Base-by-base conservation (phyloP, 257 asterid species). In the Nicotiana knightiana region DNA sequence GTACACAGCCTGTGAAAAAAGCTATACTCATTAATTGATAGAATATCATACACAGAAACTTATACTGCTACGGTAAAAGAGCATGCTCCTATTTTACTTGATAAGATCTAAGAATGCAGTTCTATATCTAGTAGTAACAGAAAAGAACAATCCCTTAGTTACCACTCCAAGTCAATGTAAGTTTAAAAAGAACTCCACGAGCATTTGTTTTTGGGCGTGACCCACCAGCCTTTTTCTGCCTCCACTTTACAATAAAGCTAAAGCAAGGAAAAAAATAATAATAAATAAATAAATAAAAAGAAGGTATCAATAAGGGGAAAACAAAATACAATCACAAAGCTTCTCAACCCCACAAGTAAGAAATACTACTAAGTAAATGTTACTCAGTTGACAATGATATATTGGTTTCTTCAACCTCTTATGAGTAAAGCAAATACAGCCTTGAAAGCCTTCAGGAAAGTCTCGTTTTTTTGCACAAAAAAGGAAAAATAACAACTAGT, bases 201-300 rank as follows among this genome's bases (percentile, higher is more conserved):
- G 73, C 85, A 84, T 87, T 88, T 87, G 88, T 88, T 89, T 87
- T 89, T 84, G 85, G 92, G 92, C 89, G 88, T 82, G 92, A 86
- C 84, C 93, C 89, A 88, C 91, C 92, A 85, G 4, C 82, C 92
- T 88, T 91, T 91, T 81, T 84, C 87, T 88, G 92, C 87, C 92
- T 30, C 86, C 87, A 85, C 96, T 90, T 91, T 90, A 84, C 86
- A 65, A 86, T 82, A 91, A 91, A 91, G 95, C 81, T 86, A 89
- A 91, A 89, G 93, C 82, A 87, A 85, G 91, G 24, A 21, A 21
- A 21, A 87, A 84, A 84, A 67, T 1, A 30, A 30, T 2, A 28
- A 85, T 81, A 81, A 84, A 84, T 28, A 78, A 57, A 86, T 53
- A 83, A n/a, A 54, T 59, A 67, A n/a, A 33, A 9, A 73, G 68